Evolutionary conservation across 2,329 filamentous ascomycete genomes (phyloP).

Genomic region (Penicillium digitatum): DNA sequence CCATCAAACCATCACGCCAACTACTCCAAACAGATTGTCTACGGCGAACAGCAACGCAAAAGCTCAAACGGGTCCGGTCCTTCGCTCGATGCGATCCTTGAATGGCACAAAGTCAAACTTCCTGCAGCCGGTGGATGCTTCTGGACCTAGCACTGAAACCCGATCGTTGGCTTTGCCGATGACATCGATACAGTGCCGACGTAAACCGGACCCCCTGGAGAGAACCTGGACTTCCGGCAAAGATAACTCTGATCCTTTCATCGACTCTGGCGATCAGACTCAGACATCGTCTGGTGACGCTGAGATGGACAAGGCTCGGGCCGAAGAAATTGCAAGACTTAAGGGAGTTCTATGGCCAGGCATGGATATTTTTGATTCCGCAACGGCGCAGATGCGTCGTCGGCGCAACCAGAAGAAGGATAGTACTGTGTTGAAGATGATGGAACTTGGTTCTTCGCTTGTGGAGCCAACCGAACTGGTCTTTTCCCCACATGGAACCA

Average conservation of each 20-base stretch:
- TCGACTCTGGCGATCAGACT: constrained; percentile 10
- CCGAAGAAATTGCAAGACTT: constrained; percentile 41
- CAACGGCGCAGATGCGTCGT: constrained; percentile 47
- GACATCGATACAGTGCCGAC: constrained; percentile 12
- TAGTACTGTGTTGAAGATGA: constrained; percentile 42
- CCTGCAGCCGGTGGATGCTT: background rate
- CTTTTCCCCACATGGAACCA: constrained; percentile 43
- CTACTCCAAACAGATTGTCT: background rate
- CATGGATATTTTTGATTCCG: constrained; percentile 52
- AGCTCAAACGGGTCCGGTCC: background rate
- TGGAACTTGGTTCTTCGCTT: constrained; percentile 45
- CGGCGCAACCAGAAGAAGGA: constrained; percentile 53
- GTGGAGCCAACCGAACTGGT: constrained; percentile 48
- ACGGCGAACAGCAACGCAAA: background rate
- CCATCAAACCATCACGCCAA: background rate
- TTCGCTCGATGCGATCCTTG: background rate
- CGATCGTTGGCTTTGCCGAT: constrained; percentile 2
- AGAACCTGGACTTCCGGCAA: background rate
- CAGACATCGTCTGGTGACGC: constrained; percentile 11
- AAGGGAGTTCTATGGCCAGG: constrained; percentile 50
- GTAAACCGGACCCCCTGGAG: background rate
- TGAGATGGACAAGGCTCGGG: constrained; percentile 29
- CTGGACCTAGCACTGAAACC: background rate
- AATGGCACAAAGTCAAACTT: background rate
- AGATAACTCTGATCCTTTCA: constrained; percentile 18